A percentile compares a stretch with the other conserved stretches of the same genome.
Evolutionary conservation across 2,329 filamentous ascomycete species (phyloP).

Genomic region (Zymoseptoria crescenta): DNA sequence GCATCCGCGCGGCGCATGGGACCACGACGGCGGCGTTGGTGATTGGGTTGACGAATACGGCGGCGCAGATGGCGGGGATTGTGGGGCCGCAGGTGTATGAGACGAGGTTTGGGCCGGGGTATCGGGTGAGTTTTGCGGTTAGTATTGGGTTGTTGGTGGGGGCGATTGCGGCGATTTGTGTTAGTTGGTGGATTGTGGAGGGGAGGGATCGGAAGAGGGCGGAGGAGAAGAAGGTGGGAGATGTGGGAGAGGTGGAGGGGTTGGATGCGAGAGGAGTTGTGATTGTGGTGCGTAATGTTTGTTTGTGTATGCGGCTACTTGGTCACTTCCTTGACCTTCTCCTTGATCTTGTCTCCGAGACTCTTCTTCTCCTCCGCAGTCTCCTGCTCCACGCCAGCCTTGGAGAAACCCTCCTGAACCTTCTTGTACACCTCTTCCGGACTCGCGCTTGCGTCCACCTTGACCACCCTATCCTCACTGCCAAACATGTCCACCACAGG

Average conservation of each 20-base stretch:
- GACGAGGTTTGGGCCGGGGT: slow-evolving; percentile 33
- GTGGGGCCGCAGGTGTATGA: slow-evolving; percentile 37
- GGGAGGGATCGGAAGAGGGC: neutral
- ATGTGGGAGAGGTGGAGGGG: neutral
- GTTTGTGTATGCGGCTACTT: neutral
- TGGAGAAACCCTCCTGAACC: slow-evolving; percentile 42
- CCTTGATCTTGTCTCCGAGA: neutral
- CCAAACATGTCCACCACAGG: slow-evolving; percentile 85
- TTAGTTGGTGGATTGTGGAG: slow-evolving; percentile 16
- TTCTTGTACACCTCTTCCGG: slow-evolving; percentile 58
- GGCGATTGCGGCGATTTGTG: slow-evolving; percentile 18
- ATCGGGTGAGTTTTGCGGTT: slow-evolving; percentile 32
- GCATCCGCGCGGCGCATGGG: slow-evolving; percentile 34
- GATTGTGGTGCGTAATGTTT: too few species aligned
- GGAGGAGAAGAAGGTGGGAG: too few species aligned
- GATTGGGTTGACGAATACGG: slow-evolving; percentile 32
- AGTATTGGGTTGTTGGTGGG: slow-evolving; percentile 30
- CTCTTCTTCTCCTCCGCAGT: neutral
- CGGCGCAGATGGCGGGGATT: slow-evolving; percentile 33
- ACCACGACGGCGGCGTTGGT: slow-evolving; percentile 34
- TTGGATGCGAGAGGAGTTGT: neutral
- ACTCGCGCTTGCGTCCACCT: slow-evolving; percentile 61
- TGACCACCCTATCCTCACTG: slow-evolving; percentile 68
- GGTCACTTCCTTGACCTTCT: neutral
- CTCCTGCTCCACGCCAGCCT: slow-evolving; percentile 32